phyloP scores from a whole-genome alignment of 2,329 filamentous ascomycete species.

The Penicillium occitanis region DNA sequence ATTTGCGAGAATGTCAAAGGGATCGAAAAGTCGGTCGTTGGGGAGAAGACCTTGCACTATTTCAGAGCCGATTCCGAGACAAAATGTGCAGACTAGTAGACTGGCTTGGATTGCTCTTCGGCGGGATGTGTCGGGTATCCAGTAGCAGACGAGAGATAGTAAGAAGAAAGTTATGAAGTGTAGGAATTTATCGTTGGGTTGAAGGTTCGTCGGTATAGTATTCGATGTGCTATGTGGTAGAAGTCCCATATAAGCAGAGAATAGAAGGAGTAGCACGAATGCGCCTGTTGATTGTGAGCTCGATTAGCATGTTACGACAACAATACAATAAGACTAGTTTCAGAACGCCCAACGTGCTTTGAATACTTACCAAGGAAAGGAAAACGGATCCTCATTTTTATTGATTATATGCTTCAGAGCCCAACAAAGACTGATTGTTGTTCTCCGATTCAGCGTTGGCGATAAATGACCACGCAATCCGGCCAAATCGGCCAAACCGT shows the following conservation, averaged over 20 bases:
- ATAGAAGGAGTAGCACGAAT: conserved; percentile 66
- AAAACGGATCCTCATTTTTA: conserved; percentile 75
- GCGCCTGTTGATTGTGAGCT: conserved; percentile 53
- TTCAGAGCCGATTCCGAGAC: conserved; percentile 56
- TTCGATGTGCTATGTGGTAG: conserved; percentile 51
- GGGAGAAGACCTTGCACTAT: conserved; percentile 64
- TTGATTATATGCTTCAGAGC: neutral
- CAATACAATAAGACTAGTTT: neutral
- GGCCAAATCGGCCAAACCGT: neutral
- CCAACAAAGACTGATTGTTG: neutral
- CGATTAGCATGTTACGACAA: conserved; percentile 9
- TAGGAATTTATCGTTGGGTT: conserved; percentile 84
- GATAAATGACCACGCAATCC: conserved; percentile 5
- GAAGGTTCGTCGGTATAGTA: conserved; percentile 47
- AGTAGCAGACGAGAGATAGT: conserved; percentile 85
- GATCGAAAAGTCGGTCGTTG: conserved; percentile 70
- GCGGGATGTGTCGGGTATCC: conserved; percentile 88
- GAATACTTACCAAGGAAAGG: conserved; percentile 75
- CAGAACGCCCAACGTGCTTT: neutral
- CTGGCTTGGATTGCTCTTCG: conserved; percentile 83
- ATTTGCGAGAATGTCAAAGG: conserved; percentile 86
- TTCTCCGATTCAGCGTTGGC: neutral
- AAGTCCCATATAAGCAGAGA: conserved; percentile 78
- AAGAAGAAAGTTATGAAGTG: conserved; percentile 88
- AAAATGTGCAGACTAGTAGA: conserved; percentile 72